Evolutionary conservation across 768 basidiomycete genomes (phyloP), one percentile per base, ranked within the genome.

Genomic region (Suillus luteus): DNA sequence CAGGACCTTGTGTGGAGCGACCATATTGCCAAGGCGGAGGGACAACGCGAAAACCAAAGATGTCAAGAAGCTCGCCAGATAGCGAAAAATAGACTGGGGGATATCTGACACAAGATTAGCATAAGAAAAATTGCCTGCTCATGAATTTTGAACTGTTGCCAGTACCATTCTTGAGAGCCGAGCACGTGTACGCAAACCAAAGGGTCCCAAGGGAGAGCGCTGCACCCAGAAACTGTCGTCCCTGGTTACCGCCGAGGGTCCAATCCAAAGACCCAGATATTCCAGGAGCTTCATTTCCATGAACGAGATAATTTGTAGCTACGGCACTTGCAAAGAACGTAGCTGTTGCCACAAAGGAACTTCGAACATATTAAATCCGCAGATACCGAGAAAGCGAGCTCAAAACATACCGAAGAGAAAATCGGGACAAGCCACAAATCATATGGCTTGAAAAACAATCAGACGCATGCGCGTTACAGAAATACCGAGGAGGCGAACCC

Each of bases 371-470:
- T 52, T 64, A 35, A 61, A 64, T 66, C 35, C 35, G 55, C 49
- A 46, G 49, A n/a, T 19, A 24, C 15, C 43, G 59, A 37, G n/a
- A 19, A 58, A 27, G 61, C 22, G 51, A 54, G 61, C 33, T 33
- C 12, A 24, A 46, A 40, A 66, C 78, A 55, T 68, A 85, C 87
- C 87, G 80, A 59, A 72, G 40, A 48, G 87, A 88, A 63, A 86
- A 76, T 35, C 84, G 81, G 44, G 86, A 83, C 48, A 87, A 60
- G 37, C 87, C 87, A 64, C 80, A 80, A 61, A 89, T 78, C 87
- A 89, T 88, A 76, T 89, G 87, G 54, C 87, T 87, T 61, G 5
- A 60, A 33, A 58, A 51, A 57, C 31, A 44, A 54, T 31, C 52
- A 35, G 65, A 54, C 31, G 40, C 10, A 37, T 35, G 49, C 38